Base-by-base conservation (phyloP, 495 filamentous ascomycete species). In the Neurospora pannonica region DNA sequence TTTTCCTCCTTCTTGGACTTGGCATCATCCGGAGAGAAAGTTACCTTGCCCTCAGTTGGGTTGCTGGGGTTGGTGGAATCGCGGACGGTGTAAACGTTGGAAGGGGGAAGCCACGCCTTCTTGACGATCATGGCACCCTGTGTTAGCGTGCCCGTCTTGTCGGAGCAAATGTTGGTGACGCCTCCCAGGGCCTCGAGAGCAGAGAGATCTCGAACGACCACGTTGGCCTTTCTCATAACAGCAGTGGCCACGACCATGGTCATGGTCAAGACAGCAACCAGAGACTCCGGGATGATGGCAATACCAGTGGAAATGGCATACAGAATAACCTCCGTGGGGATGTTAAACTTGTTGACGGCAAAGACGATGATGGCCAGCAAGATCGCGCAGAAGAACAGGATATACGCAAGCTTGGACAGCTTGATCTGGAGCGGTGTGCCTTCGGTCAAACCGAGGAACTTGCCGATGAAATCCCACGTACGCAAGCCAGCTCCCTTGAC, bases 111-210 rank as follows among this genome's bases (percentile, higher is more conserved):
- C 93, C 93, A 97, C 3, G 89, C 92, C 76, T 93, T 92, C 74
- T 91, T 89, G 19, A 93, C 89, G 15, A 95, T 91, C 92, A 94
- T 86, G 78, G 90, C 83, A n/a, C 90, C 90, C 78, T 92, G 89
- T 0, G 93, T 96, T 24, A 96, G 83, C 0, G 93, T 96, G 5
- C 93, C 93, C 3, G 93, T 96, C 79, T 96, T 96, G 81, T 96
- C 93, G 10, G 92, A 94, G 81, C 93, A 96, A 76, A 96, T 95
- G 77, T 95, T 94, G 72, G 92, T 94, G 42, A 95, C 91, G 43
- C 92, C 93, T 15, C 93, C 93, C 17, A 96, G 88, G 2, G 93
- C 93, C 80, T 96, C 93, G 24, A 96, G 87, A 10, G 93, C 92
- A 71, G 91, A 91, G 31, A 95, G 84, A 76, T 93, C 84, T 77